These are phyloP conservation scores for Pezizomycotina sp. DNA, from an alignment of 2,329 filamentous ascomycete species.

Conservation along the genomic window DNA sequence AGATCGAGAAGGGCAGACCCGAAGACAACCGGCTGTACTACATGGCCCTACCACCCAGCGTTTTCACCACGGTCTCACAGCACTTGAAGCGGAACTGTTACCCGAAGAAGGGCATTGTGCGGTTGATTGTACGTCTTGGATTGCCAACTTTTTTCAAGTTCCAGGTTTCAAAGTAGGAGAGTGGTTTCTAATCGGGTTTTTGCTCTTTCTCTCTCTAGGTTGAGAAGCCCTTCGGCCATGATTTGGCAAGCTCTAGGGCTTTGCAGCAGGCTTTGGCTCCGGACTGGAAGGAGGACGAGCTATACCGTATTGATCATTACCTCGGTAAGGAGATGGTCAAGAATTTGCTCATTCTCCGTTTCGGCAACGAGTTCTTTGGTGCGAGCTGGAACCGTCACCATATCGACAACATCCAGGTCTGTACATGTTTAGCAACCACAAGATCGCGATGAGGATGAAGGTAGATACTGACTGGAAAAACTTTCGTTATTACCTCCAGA, in stretches of 20 bases:
- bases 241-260: conserved; percentile 81
- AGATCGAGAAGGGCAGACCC: conserved; percentile 63
- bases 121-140: conserved; percentile 60
- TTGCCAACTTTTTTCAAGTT: neutral
- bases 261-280: conserved; percentile 88
- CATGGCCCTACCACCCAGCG: conserved; percentile 94
- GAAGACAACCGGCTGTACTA: conserved; percentile 93
- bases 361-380: conserved; percentile 96
- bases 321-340: conserved; percentile 99
- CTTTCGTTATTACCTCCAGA: conserved; percentile 34
- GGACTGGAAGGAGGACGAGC: conserved; percentile 96
- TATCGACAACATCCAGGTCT: conserved; percentile 83
- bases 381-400: conserved; percentile 98
- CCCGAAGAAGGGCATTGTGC: conserved; percentile 71
- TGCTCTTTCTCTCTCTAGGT: conserved; percentile 42
- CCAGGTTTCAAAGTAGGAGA: too few relatives aligned
- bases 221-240: conserved; percentile 98
- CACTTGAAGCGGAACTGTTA: conserved; percentile 97
- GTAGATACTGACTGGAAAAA: neutral
- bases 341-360: conserved; percentile 94
- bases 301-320: conserved; percentile 99
- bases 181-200: conserved; percentile 2
- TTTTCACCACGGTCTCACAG: conserved; percentile 95
- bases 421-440: conserved; percentile 1
- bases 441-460: too few relatives aligned